Evolutionary conservation across 192 early-diverging fungal genomes (phyloP), one percentile per base, ranked within the genome.

Genomic region (Haplosporangium gracile): DNA sequence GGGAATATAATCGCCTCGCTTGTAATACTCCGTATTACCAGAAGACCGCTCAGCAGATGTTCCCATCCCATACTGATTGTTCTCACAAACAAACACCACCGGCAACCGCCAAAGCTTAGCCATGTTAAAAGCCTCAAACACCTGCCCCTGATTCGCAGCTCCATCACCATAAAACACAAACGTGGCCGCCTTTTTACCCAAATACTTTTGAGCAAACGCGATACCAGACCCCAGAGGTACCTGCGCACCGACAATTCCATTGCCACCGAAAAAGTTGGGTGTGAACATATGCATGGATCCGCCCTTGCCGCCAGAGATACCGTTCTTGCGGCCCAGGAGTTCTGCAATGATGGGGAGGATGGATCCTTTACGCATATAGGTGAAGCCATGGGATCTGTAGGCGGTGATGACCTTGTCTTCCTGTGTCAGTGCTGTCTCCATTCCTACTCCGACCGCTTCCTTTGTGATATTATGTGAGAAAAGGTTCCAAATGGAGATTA

Each of bases 251-350:
- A 99, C 97, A 87, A 99, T 99, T 76, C 98, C 98, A 92, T 99
- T 99, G 75, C 98, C 98, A 76, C 98, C 98, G 90, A 95, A 98
- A 83, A 98, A 99, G 75, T 94, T 93, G 75, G 90, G 91, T 45
- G 95, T 94, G 89, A 98, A 99, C 96, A 98, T 97, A 92, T 99
- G 98, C 98, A 99, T 99, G 73, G 98, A 99, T 24, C 98, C 98
- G 78, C 97, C 98, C 92, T 98, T 99, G 53, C 97, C 98, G 88
- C 93, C 90, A 18, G 97, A 97, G 82, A 95, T 94, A 73, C 98
- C 98, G 68, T 81, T 93, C 65, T 83, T 78, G 76, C 95, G 93
- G 13, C 80, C 98, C 90, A 95, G 93, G 80, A 96, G 90, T 82
- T 96, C 95, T 42, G 92, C 94, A 55, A 96, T 72, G 77, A 96